These are phyloP conservation scores for Cardiospermum halicacabum DNA, from an alignment of 345 rosid species.

Conservation along the genomic window DNA sequence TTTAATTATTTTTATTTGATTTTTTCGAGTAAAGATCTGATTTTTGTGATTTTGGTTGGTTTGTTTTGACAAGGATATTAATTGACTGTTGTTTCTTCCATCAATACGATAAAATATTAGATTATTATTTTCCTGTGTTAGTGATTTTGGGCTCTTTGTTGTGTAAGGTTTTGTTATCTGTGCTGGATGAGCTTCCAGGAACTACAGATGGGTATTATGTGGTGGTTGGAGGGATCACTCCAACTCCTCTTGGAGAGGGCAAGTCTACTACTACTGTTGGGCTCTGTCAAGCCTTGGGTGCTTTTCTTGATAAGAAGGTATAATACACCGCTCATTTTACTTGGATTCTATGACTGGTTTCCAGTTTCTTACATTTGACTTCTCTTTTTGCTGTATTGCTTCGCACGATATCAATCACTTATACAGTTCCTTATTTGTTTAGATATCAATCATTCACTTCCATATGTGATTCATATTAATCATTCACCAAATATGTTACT, in stretches of 20 bases:
- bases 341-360: neutral
- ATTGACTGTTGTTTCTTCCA: neutral
- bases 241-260: slow-evolving; percentile 99
- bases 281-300: slow-evolving; percentile 94
- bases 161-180: slow-evolving; percentile 68
- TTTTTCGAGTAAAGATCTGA: neutral
- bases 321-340: slow-evolving; percentile 3
- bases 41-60: slow-evolving; percentile 1
- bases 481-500: too few species aligned
- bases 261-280: slow-evolving; percentile 95
- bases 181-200: slow-evolving; percentile 68
- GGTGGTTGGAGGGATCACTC: slow-evolving; percentile 97
- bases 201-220: slow-evolving; percentile 79
- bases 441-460: too few species aligned
- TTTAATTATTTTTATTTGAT: neutral
- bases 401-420: neutral
- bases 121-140: neutral
- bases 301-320: slow-evolving; percentile 90
- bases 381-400: neutral
- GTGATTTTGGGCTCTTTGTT: neutral
- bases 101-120: too few species aligned
- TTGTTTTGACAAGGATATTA: neutral
- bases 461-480: too few species aligned
- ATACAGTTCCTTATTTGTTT: too few species aligned
- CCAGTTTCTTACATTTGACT: neutral